These are phyloP conservation scores for Botrytis deweyae DNA, from an alignment of 2,329 filamentous ascomycete species.

Conservation along the genomic window DNA sequence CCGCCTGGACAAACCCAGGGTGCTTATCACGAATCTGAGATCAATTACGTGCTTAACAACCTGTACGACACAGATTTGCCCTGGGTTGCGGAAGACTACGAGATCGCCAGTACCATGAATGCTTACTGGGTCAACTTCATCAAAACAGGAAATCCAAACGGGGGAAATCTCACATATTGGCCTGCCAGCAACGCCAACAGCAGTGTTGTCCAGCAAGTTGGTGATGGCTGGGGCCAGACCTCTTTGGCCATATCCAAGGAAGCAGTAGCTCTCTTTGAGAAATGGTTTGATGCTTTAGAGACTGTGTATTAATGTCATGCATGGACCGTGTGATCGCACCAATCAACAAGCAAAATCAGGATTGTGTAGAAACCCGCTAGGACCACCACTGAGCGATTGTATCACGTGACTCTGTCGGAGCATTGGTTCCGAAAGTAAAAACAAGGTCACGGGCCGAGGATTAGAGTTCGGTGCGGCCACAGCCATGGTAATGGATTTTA, in stretches of 20 bases:
- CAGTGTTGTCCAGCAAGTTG: neutral
- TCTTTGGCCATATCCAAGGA: neutral
- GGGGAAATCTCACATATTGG: neutral
- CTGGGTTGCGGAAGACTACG: constrained; percentile 36
- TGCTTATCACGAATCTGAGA: constrained; percentile 38
- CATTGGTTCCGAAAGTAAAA: neutral
- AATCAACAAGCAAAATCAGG: neutral
- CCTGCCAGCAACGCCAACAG: neutral
- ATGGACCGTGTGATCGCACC: neutral
- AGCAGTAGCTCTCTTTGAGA: neutral
- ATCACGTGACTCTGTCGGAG: neutral
- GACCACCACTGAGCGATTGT: rapidly evolving
- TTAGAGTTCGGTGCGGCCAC: neutral
- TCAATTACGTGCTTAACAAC: constrained; percentile 40
- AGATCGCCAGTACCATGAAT: constrained; percentile 47
- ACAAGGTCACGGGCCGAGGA: neutral
- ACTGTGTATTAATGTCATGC: neutral
- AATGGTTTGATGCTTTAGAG: neutral
- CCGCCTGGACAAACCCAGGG: constrained; percentile 33
- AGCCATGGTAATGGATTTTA: neutral
- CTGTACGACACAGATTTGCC: constrained; percentile 32
- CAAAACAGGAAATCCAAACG: constrained; percentile 62
- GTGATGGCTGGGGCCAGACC: neutral
- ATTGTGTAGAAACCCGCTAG: neutral
- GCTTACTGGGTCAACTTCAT: constrained; percentile 75